Evolutionary conservation across 2,329 filamentous ascomycete species (phyloP), one percentile per base, ranked within the genome.

Genomic region (Colletotrichum sp.): DNA sequence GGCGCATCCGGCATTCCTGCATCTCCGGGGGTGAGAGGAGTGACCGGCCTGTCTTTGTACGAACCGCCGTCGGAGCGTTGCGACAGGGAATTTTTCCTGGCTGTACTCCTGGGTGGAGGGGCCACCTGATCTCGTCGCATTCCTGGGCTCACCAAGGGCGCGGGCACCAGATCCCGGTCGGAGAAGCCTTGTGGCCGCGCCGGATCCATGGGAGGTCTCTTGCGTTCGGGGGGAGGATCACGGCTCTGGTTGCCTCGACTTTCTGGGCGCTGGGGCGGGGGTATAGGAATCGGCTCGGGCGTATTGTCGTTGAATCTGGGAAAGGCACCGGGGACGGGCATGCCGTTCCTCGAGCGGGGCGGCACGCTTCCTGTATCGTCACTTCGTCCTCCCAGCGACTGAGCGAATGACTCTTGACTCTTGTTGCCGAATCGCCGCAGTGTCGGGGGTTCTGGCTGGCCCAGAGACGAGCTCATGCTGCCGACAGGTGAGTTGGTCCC

Each of bases 131-230:
- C 88, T 77, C 85, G 86, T 62, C 88, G 88, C 71, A 84, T 82
- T 9, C 82, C 83, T 30, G 88, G 87, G 78, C 89, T 91, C 84
- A 90, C 90, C 57, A 92, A 80, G 7, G 91, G 91, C 5, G 90
- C 90, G 8, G 91, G 91, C 4, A 92, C 90, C 44, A 92, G 83
- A 69, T 90, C 89, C 64, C 87, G 88, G 78, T 92, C 88, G 16
- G 81, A 82, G 55, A 81, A 78, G 63, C 84, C 88, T 66, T 88
- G 86, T 9, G 90, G 90, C 36, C 90, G 86, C 8, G 89, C 83
- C 9, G 90, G 89, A 75, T 93, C 90, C 91, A 95, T 93, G 1
- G 92, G 92, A 3, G 93, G 93, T 65, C 93, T 86, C 82, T 89
- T 92, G 77, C 93, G 88, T 79, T 94, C 92, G 0, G 93, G 93